Evolutionary conservation across 176 grass and related monocot species (phyloP).

Genomic region (Calamus simplicifolius): DNA sequence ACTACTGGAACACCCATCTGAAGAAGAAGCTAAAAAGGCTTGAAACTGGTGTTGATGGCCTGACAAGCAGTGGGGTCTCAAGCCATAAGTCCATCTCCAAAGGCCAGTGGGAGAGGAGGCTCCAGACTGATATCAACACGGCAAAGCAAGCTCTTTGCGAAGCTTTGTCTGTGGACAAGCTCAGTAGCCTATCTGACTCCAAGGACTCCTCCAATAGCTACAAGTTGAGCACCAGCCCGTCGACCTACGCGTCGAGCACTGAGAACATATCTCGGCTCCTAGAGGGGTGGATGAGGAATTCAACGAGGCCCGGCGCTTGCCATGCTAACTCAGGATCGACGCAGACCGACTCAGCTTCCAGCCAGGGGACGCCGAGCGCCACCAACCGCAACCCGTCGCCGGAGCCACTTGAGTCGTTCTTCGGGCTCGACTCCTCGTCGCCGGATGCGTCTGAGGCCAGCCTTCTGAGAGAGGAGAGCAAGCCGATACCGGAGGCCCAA

Average conservation of each 20-base stretch:
- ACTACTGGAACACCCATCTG: slow-evolving; percentile 97
- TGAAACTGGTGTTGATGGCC: not conserved
- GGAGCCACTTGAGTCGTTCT: not conserved
- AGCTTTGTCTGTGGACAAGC: slow-evolving; percentile 32
- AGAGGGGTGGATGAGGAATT: slow-evolving; percentile 42
- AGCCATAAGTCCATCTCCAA: slow-evolving; percentile 42
- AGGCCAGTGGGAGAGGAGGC: slow-evolving; percentile 69
- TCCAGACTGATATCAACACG: slow-evolving; percentile 77
- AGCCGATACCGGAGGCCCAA: slow-evolving; percentile 4
- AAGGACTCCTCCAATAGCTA: slow-evolving; percentile 12
- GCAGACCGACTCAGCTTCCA: slow-evolving; percentile 14
- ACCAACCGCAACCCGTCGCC: not conserved
- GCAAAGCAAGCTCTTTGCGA: slow-evolving; percentile 59
- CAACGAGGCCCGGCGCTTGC: slow-evolving; percentile 11
- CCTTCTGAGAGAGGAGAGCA: too few species aligned
- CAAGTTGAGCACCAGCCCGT: not conserved
- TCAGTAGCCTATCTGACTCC: not conserved
- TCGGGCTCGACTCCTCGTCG: slow-evolving; percentile 25
- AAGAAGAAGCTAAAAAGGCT: slow-evolving; percentile 51
- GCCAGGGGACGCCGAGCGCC: not conserved
- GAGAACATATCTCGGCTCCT: slow-evolving; percentile 79
- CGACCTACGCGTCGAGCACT: slow-evolving; percentile 47
- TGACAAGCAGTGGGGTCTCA: slow-evolving; percentile 7
- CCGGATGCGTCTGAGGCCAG: slow-evolving; percentile 17
- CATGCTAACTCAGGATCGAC: slow-evolving; percentile 5